Base-by-base conservation (phyloP, 306 rosid species). In the Trifolium fragiferum region DNA sequence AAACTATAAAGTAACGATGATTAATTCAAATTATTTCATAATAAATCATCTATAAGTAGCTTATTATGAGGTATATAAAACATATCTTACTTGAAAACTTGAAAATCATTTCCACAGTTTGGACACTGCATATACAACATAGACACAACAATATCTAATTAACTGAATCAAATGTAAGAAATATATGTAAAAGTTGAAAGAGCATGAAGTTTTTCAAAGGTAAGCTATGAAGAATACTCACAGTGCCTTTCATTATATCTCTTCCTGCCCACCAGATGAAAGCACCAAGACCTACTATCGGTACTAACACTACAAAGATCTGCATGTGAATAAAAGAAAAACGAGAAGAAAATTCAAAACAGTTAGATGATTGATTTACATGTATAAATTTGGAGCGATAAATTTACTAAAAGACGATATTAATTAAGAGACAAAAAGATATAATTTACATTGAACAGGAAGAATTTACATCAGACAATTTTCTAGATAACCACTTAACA, bases 261-360 rank as follows among this genome's bases (percentile, higher is more conserved):
- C 88, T 86, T 73, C 97, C 92, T 40, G 96, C 98, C 98, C 97
- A 94, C 98, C 96, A 94, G 32, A 94, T 77, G 82, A 94, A 94
- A 72, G 91, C 96, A 47, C 95, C 98, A 72, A 94, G 23, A 44
- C 98, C 97, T 59, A 92, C 92, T 53, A 94, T 81, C 40, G 98
- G 98, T 81, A 90, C 43, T 57, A 94, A 67, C 76, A 91, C 89
- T n/a, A 87, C 96, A 68, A 94, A 41, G 78, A 91, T 87, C 97
- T 94, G 96, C 71, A 82, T 18, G 49, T 5, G 14, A 38, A 81
- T 74, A 78, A 20, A 9, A 10, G 68, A 54, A 69, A 76, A 50
- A 62, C 30, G 46, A 40, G 35, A 76, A 13, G 53, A 51, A 51
- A 72, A 38, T 57, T 38, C 20, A 80, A 75, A 57, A 57, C 59